phyloP scores from a whole-genome alignment of 2,329 filamentous ascomycete species.

The Aspergillus piperis region DNA sequence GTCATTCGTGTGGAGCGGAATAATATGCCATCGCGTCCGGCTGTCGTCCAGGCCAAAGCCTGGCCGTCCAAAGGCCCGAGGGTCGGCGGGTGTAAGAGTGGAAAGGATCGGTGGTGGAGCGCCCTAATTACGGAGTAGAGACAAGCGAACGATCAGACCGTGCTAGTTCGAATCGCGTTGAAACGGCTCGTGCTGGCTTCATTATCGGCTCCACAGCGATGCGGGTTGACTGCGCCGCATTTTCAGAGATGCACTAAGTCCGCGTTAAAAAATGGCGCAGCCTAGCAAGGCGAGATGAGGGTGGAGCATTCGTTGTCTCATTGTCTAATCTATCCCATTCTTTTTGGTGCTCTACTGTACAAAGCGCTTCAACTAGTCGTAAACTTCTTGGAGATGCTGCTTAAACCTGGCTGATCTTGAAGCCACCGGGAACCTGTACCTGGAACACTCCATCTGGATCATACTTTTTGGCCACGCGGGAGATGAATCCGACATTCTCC shows the following conservation, averaged over 20 bases:
- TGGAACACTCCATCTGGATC: slow-evolving; percentile 32
- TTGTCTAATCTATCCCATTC: no score
- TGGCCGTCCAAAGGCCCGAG: not conserved
- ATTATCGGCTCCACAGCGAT: not conserved
- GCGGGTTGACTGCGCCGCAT: not conserved
- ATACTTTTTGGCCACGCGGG: slow-evolving; percentile 25
- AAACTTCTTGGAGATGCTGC: no score
- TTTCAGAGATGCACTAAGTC: no score
- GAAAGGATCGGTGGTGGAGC: not conserved
- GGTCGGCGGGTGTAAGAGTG: not conserved
- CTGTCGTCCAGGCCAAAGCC: not conserved
- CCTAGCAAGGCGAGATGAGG: no score
- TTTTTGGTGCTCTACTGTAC: no score
- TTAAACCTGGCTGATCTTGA: slow-evolving; percentile 24
- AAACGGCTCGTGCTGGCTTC: not conserved
- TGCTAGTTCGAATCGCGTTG: not conserved
- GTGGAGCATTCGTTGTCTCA: no score
- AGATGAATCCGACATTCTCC: slow-evolving; percentile 37
- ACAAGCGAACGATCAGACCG: not conserved
- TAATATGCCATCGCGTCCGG: no score
- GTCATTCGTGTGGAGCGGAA: no score
- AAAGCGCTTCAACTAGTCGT: no score
- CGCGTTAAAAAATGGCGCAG: no score
- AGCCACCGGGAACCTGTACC: slow-evolving; percentile 30
- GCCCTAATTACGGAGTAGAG: not conserved